Evolutionary conservation across 2,329 filamentous ascomycete genomes (phyloP), one percentile per base, ranked within the genome.

Genomic region (Aspergillus flavus): DNA sequence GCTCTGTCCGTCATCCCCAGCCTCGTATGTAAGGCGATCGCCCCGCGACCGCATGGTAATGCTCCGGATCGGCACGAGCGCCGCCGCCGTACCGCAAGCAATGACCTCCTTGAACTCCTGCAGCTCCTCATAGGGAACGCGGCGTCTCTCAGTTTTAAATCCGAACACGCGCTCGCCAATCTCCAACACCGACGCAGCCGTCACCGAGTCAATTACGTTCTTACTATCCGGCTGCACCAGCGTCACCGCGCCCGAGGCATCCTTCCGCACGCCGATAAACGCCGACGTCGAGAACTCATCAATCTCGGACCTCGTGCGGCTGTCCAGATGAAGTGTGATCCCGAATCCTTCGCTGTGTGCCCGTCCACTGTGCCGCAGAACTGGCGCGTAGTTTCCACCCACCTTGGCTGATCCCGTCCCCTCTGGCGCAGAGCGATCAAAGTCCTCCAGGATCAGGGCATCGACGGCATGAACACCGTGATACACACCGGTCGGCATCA

Each of bases 241-340:
- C 9, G 91, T 94, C 12, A 91, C 82, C 34, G 85, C 79, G 5
- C 82, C 80, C 14, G 67, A 67, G 9, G 67, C 86, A 50, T 88
- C 82, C 61, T 85, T 84, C 68, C 86, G 83, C 6, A 92, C 90
- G 4, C 93, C 95, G 67, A 98, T 91, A 78, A 99, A 98, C 0
- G 93, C 94, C 66, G 90, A 94, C 0, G 95, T 98, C 69, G 91
- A 95, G 76, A 98, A 99, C 84, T 99, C 94, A 73, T 99, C 94
- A 66, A 99, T 87, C 76, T 96, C 93, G 64, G 87, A 90, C 70
- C 94, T 87, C 11, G 87, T 91, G 73, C 89, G 89, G 76, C 91
- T 95, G 80, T 98, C 95, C 60, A 98, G 82, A 77, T 98, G 94
- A 72, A 98, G 83, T 2, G 94, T 98, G 73, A 98, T 98, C n/a